Evolutionary conservation across 2,329 filamentous ascomycete species (phyloP).

Genomic region (Paramyrothecium sp.): DNA sequence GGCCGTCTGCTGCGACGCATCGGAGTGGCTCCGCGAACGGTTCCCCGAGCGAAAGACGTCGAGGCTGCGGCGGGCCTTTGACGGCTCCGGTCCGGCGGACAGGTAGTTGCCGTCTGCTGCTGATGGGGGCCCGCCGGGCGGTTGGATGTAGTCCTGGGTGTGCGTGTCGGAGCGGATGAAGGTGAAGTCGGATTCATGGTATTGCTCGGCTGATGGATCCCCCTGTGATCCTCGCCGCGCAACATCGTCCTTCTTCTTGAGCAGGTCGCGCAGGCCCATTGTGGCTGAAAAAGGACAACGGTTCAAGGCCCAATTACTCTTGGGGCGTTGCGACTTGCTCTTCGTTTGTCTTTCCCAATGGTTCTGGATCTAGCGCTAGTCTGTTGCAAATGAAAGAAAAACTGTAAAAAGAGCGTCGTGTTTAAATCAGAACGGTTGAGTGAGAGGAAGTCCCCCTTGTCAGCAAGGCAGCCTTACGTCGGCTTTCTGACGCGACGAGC

Average conservation of each 20-base stretch:
- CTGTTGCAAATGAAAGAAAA: neutral
- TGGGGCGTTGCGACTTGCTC: too few species aligned
- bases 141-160: slow-evolving; percentile 74
- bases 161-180: slow-evolving; percentile 84
- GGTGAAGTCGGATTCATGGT: slow-evolving; percentile 65
- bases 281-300: slow-evolving; percentile 1
- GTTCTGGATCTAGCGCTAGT: too few species aligned
- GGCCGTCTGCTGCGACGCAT: slow-evolving; percentile 33
- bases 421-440: neutral
- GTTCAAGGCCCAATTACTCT: too few species aligned
- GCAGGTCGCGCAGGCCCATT: slow-evolving; percentile 52
- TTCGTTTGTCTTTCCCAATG: too few species aligned
- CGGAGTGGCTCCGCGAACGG: slow-evolving; percentile 49
- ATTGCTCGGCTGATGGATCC: slow-evolving; percentile 23
- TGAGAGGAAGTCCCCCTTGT: neutral
- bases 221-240: slow-evolving; percentile 14
- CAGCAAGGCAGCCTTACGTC: neutral
- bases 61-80: slow-evolving; percentile 39
- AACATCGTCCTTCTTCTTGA: slow-evolving; percentile 52
- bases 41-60: slow-evolving; percentile 41
- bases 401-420: neutral
- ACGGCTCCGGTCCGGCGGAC: slow-evolving; percentile 22
- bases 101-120: slow-evolving; percentile 29
- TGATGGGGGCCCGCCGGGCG: slow-evolving; percentile 45
- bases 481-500: neutral